Base-by-base conservation (phyloP, 148 eudicot species). In the Rhododendron griersonianum region DNA sequence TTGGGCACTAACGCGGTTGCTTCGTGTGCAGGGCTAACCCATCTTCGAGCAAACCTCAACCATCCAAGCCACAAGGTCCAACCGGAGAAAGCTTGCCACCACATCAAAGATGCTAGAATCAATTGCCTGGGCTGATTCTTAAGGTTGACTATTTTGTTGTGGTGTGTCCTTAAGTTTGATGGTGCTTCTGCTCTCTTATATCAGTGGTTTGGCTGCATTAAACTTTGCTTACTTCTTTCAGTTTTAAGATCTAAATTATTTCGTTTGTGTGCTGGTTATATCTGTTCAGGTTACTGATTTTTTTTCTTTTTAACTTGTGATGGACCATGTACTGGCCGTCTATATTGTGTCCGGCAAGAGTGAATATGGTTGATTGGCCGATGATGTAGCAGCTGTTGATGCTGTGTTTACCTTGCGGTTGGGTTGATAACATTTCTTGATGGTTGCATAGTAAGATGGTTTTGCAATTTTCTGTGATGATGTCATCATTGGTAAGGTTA, bases 341-440 rank as follows among this genome's bases (percentile, higher is more conserved):
- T 84, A 75, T 86, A 86, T 86, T 86, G n/a, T 59, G 74, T 39
- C 48, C 74, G 75, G 73, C 50, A 61, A 82, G 51, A 82, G 84
- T 57, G 51, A 63, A 61, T 78, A 78, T 84, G 80, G 87, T 85
- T 80, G 87, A 85, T 79, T 85, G 83, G 65, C 61, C n/a, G 86
- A 85, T 82, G 86, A 69, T 82, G 91, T 57, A 84, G 88, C 87
- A 87, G 89, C 86, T 85, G 83, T 82, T 85, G 88, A 82, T 89
- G 89, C 87, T 87, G 91, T 85, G 53, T 87, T 81, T 69, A 81
- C 25, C 48, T 84, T 85, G 89, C 89, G 45, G 89, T 79, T 71
- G 84, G 84, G 84, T 84, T 89, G 87, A 50, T 76, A 74, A 63
- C 80, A 84, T 83, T 75, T 83, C 79, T 86, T 85, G 91, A 82